These are phyloP conservation scores for Aspergillus sp. DNA, from an alignment of 2,329 filamentous ascomycete genomes.

Conservation along the genomic window DNA sequence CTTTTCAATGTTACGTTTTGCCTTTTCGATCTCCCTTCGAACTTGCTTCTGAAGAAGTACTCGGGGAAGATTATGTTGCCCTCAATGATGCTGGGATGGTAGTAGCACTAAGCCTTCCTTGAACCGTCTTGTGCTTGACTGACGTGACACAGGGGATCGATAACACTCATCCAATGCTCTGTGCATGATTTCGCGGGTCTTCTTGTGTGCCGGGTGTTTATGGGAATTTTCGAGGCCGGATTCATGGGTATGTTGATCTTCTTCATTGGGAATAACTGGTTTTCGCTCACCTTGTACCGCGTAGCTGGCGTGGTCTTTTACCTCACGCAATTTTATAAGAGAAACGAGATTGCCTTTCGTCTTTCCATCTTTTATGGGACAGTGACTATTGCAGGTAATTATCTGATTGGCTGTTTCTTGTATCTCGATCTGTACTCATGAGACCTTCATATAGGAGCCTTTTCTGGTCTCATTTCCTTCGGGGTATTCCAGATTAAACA, in stretches of 20 bases:
- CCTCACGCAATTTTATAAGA: conserved; percentile 10
- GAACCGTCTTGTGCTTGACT: not conserved
- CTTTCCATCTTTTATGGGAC: conserved; percentile 2
- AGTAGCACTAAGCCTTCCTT: not conserved
- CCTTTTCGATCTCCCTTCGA: conserved; percentile 13
- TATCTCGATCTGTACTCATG: conserved; percentile 10
- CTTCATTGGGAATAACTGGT: no score
- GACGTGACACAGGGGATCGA: conserved; percentile 1
- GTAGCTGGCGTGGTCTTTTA: conserved; percentile 10
- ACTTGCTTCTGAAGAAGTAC: conserved; percentile 9
- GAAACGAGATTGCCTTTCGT: conserved; percentile 7
- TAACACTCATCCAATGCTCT: conserved; percentile 2
- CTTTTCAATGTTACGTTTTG: conserved; percentile 63
- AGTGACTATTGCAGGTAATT: conserved; percentile 3
- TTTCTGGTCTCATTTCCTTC: conserved; percentile 17
- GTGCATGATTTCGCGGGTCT: conserved; percentile 2
- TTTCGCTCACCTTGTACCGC: not conserved
- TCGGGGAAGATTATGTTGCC: conserved; percentile 7
- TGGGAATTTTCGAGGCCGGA: conserved; percentile 4
- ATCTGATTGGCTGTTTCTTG: not conserved
- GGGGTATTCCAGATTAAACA: conserved; percentile 17
- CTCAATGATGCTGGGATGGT: conserved; percentile 5
- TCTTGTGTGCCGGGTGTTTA: conserved; percentile 3
- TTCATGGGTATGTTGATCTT: conserved; percentile 3
- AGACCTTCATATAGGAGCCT: conserved; percentile 16